A percentile compares a stretch with the other conserved stretches of the same genome.
Conservation (phyloP, 371 early-diverging fungal species). For the Mortierella sp. region DNA sequence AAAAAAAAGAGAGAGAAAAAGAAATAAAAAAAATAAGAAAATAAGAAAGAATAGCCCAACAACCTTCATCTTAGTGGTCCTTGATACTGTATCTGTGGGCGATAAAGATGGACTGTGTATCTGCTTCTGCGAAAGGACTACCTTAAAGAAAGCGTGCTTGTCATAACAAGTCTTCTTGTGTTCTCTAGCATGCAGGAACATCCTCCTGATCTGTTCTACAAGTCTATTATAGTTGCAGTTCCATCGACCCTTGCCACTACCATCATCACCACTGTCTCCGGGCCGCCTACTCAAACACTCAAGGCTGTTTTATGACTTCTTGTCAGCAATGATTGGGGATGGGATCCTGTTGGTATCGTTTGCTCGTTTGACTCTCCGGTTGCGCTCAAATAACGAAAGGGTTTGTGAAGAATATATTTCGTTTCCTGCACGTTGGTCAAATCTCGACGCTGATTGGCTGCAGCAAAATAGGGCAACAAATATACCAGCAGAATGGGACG, state of each 20-base stretch:
- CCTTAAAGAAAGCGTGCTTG: too few relatives aligned
- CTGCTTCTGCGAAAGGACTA: not conserved
- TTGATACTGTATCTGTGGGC: not conserved
- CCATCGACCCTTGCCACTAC: too few relatives aligned
- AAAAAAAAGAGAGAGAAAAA: not conserved
- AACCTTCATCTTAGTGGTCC: not conserved
- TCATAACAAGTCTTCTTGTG: too few relatives aligned
- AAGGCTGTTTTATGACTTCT: not conserved
- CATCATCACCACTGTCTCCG: too few relatives aligned
- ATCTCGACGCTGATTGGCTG: conserved; percentile 18
- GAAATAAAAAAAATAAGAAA: not conserved
- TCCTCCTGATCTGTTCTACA: too few relatives aligned
- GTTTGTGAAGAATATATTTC: not conserved
- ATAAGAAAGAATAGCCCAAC: not conserved
- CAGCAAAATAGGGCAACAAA: not conserved
- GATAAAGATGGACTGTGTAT: conserved; percentile 2
- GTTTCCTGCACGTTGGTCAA: conserved; percentile 8
- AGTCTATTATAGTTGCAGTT: too few relatives aligned
- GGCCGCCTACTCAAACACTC: too few relatives aligned
- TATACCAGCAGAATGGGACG: not conserved
- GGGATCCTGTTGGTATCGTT: not conserved
- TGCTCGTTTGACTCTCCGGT: not conserved
- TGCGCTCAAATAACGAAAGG: not conserved
- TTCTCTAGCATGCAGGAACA: too few relatives aligned
- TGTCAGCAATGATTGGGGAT: not conserved